Percentiles rank a stretch among this genome's conserved stretches.
Evolutionary conservation across 805 yeast species (phyloP).

Genomic region (Ogataea ganodermae): DNA sequence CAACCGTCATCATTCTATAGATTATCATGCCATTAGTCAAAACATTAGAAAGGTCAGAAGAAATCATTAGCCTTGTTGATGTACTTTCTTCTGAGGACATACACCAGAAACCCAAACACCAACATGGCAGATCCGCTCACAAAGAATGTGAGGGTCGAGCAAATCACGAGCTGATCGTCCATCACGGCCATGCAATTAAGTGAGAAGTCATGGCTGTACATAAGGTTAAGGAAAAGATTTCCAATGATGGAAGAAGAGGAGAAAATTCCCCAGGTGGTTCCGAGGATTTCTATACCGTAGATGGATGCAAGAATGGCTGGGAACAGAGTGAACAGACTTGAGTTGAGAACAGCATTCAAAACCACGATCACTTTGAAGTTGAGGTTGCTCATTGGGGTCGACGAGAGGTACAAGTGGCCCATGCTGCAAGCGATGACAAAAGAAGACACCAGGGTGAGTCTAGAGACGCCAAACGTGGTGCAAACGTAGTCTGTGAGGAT

Average conservation of each 20-base stretch:
- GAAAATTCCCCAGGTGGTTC: conserved; percentile 90
- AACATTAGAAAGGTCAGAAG: conserved; percentile 18
- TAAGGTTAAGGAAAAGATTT: conserved; percentile 49
- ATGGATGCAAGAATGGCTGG: conserved; percentile 82
- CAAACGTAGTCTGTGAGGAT: conserved; percentile 63
- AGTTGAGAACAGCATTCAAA: conserved; percentile 46
- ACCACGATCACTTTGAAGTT: conserved; percentile 27
- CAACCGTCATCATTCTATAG: background rate
- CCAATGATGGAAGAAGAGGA: conserved; percentile 69
- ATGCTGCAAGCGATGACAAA: conserved; percentile 30
- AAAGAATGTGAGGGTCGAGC: conserved; percentile 37
- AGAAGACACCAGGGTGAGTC: conserved; percentile 30
- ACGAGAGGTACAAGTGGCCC: conserved; percentile 34
- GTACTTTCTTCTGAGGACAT: conserved; percentile 25
- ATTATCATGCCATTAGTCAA: background rate
- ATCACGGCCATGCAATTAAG: conserved; percentile 30
- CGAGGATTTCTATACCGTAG: conserved; percentile 88
- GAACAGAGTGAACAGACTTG: conserved; percentile 80
- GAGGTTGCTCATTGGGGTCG: conserved; percentile 23
- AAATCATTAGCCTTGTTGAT: conserved; percentile 28
- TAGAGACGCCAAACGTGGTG: conserved; percentile 27
- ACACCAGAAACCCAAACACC: conserved; percentile 26
- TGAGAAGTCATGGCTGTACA: conserved; percentile 71
- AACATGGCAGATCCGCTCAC: conserved; percentile 29
- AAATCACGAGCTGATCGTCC: conserved; percentile 30